Base-by-base conservation (phyloP, 208 protist species). In the Leishmania tropica region DNA sequence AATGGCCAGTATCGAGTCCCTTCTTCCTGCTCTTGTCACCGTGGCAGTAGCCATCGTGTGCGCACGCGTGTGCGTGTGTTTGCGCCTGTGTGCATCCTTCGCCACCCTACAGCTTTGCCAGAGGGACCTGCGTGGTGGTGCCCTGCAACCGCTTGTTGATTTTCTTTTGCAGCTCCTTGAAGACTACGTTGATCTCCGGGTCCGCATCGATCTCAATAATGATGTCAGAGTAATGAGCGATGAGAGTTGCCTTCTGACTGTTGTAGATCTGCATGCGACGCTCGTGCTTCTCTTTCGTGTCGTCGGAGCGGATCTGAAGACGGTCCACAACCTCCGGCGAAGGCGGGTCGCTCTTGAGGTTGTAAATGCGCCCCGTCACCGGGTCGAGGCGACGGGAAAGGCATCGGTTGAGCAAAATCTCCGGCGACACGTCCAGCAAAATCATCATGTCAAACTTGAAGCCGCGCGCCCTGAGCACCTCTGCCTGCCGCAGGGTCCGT, bases 401-500 rank as follows among this genome's bases (percentile, higher is more conserved):
- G 58, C 93, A 95, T 45, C 93, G 88, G 48, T 94, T 83, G 58
- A 90, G 84, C 70, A 96, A 77, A 11, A 89, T 60, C 8, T 84
- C 60, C 24, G 81, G 74, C 80, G 87, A 80, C 17, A 96, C 93
- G 68, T 93, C 79, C 48, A 97, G 85, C 47, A 94, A 91, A 19
- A 97, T 84, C 86, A 97, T 86, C 54, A 90, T 88, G 81, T 96
- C 92, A 48, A 97, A 87, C 42, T 85, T 64, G 78, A 95, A 92
- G 15, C 92, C 92, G 35, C 81, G 88, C 19, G 79, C 71, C 13
- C 77, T 77, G 15, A 97, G 85, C 77, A 83, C 84, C 80, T 94
- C 45, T 2, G 98, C 98, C 85, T 99, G 98, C 28, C 79, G 71
- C n/a, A 96, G 78, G 3, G 95, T 99, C 31, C 98, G 92, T 51